Evolutionary conservation across 164 flowering plant species (phyloP).

Genomic region (Kalanchoe fedtschenkoi): DNA sequence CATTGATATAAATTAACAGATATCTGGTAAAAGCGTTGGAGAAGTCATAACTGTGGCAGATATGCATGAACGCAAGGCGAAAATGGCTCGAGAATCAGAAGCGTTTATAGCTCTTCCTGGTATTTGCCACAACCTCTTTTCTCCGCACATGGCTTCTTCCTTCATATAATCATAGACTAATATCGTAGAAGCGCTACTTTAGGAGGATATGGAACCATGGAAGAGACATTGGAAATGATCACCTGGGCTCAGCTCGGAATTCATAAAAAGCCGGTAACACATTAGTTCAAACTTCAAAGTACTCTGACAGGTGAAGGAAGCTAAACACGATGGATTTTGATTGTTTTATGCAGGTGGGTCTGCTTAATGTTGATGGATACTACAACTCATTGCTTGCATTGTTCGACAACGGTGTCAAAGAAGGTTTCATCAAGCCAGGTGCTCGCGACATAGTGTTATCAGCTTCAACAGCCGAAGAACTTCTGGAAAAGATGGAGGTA

Average conservation of each 20-base stretch:
- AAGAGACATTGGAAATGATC: conserved; percentile 79
- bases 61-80: conserved; percentile 89
- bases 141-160: conserved; percentile 4
- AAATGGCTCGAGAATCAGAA: conserved; percentile 73
- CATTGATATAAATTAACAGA: too few relatives aligned
- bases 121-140: conserved; percentile 13
- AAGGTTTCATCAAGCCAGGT: conserved; percentile 84
- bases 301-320: not conserved
- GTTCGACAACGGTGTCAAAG: conserved; percentile 75
- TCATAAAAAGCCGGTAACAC: conserved; percentile 67
- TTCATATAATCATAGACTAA: not conserved
- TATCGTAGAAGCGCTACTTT: too few relatives aligned
- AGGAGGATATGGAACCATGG: conserved; percentile 98
- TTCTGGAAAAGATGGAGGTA: conserved; percentile 73
- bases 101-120: conserved; percentile 96
- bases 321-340: conserved; percentile 1
- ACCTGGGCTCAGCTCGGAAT: conserved; percentile 93
- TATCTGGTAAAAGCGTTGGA: conserved; percentile 76
- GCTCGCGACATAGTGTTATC: conserved; percentile 71
- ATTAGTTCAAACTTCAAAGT: conserved; percentile 6
- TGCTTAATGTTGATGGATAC: conserved; percentile 85
- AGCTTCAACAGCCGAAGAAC: conserved; percentile 79
- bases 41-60: conserved; percentile 64
- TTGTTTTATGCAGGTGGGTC: conserved; percentile 49
- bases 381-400: conserved; percentile 64